Evolutionary conservation across 2,329 filamentous ascomycete species (phyloP).

Genomic region (Helotiales sp.): DNA sequence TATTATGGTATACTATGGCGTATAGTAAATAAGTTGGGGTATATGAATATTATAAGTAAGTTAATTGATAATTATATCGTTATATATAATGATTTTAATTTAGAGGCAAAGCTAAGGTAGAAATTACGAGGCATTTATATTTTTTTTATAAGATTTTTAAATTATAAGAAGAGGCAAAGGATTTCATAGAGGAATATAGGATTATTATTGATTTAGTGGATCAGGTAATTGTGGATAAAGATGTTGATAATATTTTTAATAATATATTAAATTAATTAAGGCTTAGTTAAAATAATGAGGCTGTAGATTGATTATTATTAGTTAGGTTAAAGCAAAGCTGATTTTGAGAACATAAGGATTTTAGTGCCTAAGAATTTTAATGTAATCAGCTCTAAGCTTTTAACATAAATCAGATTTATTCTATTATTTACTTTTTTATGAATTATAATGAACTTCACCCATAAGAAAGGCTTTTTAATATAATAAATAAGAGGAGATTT

Average conservation of each 20-base stretch:
- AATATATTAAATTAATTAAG: background rate
- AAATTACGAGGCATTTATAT: background rate
- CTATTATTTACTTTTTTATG: no score
- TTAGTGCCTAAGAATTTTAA: no score
- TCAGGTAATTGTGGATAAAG: background rate
- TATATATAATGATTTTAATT: background rate
- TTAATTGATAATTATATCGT: conserved; percentile 2
- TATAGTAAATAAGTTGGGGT: conserved; percentile 15
- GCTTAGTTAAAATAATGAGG: background rate
- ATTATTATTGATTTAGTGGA: background rate
- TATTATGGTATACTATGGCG: conserved; percentile 11
- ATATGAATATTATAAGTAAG: conserved; percentile 17
- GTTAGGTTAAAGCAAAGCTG: background rate
- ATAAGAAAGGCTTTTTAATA: no score
- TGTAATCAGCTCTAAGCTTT: no score
- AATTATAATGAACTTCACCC: no score
- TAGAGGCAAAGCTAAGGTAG: background rate
- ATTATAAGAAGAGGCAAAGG: background rate
- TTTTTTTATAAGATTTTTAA: background rate
- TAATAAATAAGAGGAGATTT: no score
- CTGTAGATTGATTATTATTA: background rate
- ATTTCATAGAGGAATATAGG: conserved; percentile 1
- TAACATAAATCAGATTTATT: no score
- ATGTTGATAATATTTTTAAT: background rate
- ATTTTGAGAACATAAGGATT: no score